Evolutionary conservation across 495 filamentous ascomycete genomes (phyloP).

Genomic region (Penicillium verhagenii): DNA sequence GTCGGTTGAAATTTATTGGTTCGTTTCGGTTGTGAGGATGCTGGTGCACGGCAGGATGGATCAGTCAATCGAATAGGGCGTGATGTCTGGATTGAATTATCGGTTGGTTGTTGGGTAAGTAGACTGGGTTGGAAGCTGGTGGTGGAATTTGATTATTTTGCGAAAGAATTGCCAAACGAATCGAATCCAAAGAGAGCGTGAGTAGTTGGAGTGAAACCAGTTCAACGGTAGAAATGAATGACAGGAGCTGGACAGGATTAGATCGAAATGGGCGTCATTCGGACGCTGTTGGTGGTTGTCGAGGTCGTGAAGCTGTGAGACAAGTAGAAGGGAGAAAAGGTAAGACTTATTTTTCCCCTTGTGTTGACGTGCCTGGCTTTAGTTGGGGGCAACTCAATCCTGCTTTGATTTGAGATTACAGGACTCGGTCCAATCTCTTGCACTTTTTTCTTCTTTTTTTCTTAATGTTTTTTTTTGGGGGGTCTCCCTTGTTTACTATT

Average conservation of each 20-base stretch:
- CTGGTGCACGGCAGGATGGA: too few relatives aligned
- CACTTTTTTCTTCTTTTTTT: neutral
- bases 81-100: neutral
- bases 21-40: too few relatives aligned
- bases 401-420: constrained; percentile 1
- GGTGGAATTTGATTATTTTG: constrained; percentile 3
- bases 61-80: neutral
- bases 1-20: too few relatives aligned
- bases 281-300: neutral
- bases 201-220: neutral
- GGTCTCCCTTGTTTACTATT: neutral
- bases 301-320: neutral
- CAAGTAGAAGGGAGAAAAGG: neutral
- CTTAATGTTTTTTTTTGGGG: neutral
- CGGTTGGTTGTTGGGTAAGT: too few relatives aligned
- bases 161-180: neutral
- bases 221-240: constrained; percentile 17
- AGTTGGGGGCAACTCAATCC: too few relatives aligned
- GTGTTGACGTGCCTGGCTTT: neutral
- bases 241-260: constrained; percentile 21
- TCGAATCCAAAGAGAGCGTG: constrained; percentile 12
- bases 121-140: neutral
- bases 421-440: neutral
- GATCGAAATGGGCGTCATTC: constrained; percentile 2
- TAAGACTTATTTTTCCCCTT: neutral